A percentile compares a stretch with the other conserved stretches of the same genome.
Conservation (phyloP, 768 basidiomycete genomes). For the Mycena haematopus region DNA sequence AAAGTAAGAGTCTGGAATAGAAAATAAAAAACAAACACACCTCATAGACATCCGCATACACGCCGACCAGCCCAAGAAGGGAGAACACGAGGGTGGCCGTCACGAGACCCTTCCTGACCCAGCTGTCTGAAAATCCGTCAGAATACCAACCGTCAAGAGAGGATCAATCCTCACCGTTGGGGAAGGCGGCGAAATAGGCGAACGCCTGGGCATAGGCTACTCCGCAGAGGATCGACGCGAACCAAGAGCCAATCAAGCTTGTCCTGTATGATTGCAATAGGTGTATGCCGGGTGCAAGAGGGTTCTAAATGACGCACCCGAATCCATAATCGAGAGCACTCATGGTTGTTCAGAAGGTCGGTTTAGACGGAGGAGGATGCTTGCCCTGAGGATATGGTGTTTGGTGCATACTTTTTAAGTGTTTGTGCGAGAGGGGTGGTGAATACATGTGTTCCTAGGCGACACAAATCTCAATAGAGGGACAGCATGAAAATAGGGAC, state of each 20-base stretch:
- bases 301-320: neutral
- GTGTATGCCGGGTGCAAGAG: neutral
- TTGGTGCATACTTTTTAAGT: neutral
- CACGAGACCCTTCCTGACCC: constrained; percentile 3
- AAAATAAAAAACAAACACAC: neutral
- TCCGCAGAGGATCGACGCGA: neutral
- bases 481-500: too few species aligned
- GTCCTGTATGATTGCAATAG: neutral
- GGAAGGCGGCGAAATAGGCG: neutral
- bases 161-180: neutral
- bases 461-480: too few species aligned
- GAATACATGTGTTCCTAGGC: too few species aligned
- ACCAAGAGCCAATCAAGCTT: constrained; percentile 5
- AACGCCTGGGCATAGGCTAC: neutral
- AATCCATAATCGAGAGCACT: neutral
- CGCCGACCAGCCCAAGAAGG: neutral
- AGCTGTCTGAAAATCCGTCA: neutral
- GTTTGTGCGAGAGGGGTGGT: neutral
- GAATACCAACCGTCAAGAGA: too few species aligned
- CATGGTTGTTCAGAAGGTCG: neutral
- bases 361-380: neutral
- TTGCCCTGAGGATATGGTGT: neutral
- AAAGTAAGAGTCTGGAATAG: neutral
- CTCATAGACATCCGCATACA: constrained; percentile 7
- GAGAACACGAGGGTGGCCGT: neutral